Evolutionary conservation across 176 grass and related monocot species (phyloP).

Genomic region (Luzula sylvatica): DNA sequence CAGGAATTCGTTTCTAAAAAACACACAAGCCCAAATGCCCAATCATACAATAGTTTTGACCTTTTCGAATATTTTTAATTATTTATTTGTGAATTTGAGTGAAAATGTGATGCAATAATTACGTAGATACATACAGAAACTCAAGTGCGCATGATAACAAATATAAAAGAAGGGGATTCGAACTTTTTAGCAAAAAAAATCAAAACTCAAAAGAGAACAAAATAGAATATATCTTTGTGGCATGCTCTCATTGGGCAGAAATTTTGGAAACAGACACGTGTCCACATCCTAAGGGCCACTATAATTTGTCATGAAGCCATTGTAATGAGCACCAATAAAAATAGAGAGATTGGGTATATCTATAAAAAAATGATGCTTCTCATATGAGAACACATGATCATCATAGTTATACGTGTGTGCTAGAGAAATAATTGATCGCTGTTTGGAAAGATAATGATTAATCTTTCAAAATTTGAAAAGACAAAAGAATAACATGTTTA

Average conservation of each 20-base stretch:
- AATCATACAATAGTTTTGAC: too few relatives aligned
- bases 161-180: constrained; percentile 9
- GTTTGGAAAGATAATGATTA: too few relatives aligned
- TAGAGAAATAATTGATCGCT: too few relatives aligned
- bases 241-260: background rate
- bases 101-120: background rate
- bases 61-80: too few relatives aligned
- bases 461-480: too few relatives aligned
- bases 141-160: background rate
- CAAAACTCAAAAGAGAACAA: constrained; percentile 5
- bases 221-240: background rate
- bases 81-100: background rate
- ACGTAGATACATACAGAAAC: background rate
- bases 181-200: constrained; percentile 15
- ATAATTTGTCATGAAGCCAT: constrained; percentile 4
- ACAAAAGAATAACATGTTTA: too few relatives aligned
- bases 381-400: too few relatives aligned
- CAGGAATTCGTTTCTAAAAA: too few relatives aligned
- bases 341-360: background rate
- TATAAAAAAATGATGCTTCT: background rate
- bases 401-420: too few relatives aligned
- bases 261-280: background rate
- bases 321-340: background rate
- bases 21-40: too few relatives aligned
- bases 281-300: background rate